Conservation (phyloP, 2,329 filamentous ascomycete species). For the Apiospora malaysiana region DNA sequence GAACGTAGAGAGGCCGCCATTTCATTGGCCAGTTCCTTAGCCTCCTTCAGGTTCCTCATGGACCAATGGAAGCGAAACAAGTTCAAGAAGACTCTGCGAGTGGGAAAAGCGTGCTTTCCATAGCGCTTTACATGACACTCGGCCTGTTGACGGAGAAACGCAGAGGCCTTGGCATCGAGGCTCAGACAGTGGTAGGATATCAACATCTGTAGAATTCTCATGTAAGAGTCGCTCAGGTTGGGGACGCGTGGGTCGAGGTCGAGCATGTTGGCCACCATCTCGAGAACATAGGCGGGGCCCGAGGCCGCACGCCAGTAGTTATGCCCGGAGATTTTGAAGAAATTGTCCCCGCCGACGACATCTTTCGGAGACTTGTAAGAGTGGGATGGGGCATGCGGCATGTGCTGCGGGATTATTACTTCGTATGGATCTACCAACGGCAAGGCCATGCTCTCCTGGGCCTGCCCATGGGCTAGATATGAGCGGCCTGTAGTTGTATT, state of each 20-base stretch:
- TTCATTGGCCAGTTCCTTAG: neutral
- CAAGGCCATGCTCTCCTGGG: no score
- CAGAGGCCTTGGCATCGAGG: neutral
- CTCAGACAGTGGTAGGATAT: neutral
- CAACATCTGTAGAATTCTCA: neutral
- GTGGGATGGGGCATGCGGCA: neutral
- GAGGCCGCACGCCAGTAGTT: neutral
- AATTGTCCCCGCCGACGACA: neutral
- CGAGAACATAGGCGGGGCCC: no score
- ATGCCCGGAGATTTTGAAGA: neutral
- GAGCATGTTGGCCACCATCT: neutral
- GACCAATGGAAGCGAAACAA: neutral
- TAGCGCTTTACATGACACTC: neutral
- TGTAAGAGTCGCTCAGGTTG: neutral
- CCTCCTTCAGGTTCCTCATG: neutral
- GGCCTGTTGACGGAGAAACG: neutral
- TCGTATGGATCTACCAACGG: no score
- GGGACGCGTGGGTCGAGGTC: neutral
- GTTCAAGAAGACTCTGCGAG: neutral
- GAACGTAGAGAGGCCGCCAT: neutral
- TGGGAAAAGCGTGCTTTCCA: neutral
- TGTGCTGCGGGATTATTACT: no score
- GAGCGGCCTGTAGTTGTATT: no score
- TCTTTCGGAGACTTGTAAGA: neutral
- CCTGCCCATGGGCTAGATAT: no score